Evolutionary conservation across 192 early-diverging fungal genomes (phyloP).

Genomic region (Chytriomyces sp.): DNA sequence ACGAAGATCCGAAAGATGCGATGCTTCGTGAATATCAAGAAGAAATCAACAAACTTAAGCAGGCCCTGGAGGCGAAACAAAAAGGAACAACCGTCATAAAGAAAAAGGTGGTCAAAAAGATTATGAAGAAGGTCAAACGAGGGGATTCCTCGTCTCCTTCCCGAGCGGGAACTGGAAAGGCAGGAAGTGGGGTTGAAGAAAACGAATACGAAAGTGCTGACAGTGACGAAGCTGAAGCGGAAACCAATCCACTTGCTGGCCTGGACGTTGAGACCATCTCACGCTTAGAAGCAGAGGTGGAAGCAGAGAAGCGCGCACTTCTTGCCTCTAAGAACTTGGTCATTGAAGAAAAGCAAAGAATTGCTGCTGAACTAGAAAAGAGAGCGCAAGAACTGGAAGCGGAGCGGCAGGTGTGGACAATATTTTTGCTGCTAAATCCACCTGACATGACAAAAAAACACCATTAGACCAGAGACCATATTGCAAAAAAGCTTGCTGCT

Average conservation of each 20-base stretch:
- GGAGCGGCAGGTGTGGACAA: constrained; percentile 40
- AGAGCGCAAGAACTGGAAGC: constrained; percentile 53
- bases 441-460: neutral
- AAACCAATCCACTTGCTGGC: constrained; percentile 36
- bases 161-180: neutral
- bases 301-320: constrained; percentile 52
- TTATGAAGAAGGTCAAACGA: constrained; percentile 54
- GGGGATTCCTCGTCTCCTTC: neutral
- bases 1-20: constrained; percentile 69
- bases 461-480: constrained; percentile 39
- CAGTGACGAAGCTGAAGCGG: constrained; percentile 36
- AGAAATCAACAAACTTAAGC: constrained; percentile 59
- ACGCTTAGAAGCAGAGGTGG: constrained; percentile 57
- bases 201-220: constrained; percentile 25
- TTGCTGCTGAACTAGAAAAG: constrained; percentile 54
- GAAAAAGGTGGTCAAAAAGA: constrained; percentile 57
- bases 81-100: constrained; percentile 41
- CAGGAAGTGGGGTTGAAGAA: constrained; percentile 4
- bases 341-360: constrained; percentile 55
- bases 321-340: constrained; percentile 62
- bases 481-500: constrained; percentile 46
- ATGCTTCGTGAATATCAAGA: constrained; percentile 68
- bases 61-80: constrained; percentile 52
- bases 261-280: constrained; percentile 58
- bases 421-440: no score